These are phyloP conservation scores for Cinnamomum micranthum DNA, from an alignment of 164 flowering plant genomes.

Conservation along the genomic window DNA sequence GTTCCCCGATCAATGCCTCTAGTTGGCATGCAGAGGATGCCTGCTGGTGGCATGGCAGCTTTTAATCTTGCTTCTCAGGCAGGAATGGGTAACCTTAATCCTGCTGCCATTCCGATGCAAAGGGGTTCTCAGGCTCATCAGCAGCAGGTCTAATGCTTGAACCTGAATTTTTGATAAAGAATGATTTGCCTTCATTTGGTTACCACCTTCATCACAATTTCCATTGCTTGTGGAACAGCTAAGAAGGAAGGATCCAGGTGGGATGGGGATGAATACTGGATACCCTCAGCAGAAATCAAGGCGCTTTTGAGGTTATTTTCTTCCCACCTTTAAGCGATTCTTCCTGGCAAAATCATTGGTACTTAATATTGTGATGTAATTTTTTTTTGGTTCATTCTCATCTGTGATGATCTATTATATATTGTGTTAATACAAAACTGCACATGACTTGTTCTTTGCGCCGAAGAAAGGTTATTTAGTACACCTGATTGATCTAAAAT, in stretches of 20 bases:
- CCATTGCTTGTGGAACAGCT: slow-evolving; percentile 32
- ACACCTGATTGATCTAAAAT: too few species aligned
- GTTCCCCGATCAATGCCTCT: slow-evolving; percentile 64
- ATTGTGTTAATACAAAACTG: too few species aligned
- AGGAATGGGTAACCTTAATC: slow-evolving; percentile 80
- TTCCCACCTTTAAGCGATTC: background rate
- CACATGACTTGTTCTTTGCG: too few species aligned
- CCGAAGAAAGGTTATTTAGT: too few species aligned
- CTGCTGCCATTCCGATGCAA: slow-evolving; percentile 76
- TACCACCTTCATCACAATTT: background rate
- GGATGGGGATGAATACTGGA: slow-evolving; percentile 74
- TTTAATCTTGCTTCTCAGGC: slow-evolving; percentile 84
- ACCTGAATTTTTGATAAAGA: background rate
- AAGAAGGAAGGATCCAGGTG: slow-evolving; percentile 76
- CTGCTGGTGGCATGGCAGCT: slow-evolving; percentile 61
- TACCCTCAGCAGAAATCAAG: slow-evolving; percentile 80
- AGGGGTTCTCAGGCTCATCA: slow-evolving; percentile 78
- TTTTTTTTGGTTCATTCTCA: too few species aligned
- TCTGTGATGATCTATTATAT: too few species aligned
- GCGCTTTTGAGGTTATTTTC: slow-evolving; percentile 50
- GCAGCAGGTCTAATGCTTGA: slow-evolving; percentile 42
- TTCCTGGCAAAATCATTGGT: too few species aligned
- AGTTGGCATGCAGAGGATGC: slow-evolving; percentile 81
- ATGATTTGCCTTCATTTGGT: background rate
- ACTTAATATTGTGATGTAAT: too few species aligned